These are phyloP conservation scores for Colletotrichum filicis DNA, from an alignment of 2,329 filamentous ascomycete species.

Conservation along the genomic window DNA sequence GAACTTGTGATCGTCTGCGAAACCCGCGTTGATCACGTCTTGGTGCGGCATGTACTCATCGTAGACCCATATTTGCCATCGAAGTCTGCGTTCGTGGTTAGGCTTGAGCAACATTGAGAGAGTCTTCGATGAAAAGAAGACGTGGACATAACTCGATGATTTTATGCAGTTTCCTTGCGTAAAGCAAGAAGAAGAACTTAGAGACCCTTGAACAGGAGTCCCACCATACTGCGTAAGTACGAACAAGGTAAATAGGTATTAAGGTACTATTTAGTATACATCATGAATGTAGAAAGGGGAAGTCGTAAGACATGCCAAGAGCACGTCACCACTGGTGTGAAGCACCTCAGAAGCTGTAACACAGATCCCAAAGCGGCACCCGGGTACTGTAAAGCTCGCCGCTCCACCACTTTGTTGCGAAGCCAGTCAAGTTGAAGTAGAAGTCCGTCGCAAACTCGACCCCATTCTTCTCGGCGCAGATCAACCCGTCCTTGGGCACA, in stretches of 20 bases:
- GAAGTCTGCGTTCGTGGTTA: too few relatives aligned
- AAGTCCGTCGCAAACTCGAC: conserved; percentile 41
- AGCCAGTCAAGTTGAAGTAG: conserved; percentile 40
- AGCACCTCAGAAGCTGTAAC: conserved; percentile 26
- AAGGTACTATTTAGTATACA: background rate
- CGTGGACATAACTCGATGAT: background rate
- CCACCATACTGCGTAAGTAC: too few relatives aligned
- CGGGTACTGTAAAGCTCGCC: conserved; percentile 37
- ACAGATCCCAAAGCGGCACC: conserved; percentile 33
- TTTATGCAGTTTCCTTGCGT: background rate
- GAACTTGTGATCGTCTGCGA: background rate
- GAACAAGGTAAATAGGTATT: background rate
- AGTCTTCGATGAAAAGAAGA: background rate
- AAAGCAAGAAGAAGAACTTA: background rate
- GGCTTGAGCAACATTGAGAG: too few relatives aligned
- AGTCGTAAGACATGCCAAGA: background rate
- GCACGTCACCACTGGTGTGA: background rate
- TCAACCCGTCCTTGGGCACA: conserved; percentile 33
- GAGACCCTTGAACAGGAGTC: too few relatives aligned
- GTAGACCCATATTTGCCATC: too few relatives aligned
- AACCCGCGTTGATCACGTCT: conserved; percentile 8
- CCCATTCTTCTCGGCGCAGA: conserved; percentile 39
- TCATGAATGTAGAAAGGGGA: background rate
- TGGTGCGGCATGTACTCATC: conserved; percentile 2
- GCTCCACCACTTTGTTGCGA: conserved; percentile 42